phyloP scores from a whole-genome alignment of 495 filamentous ascomycete genomes.

The Penicillium diatomitis region DNA sequence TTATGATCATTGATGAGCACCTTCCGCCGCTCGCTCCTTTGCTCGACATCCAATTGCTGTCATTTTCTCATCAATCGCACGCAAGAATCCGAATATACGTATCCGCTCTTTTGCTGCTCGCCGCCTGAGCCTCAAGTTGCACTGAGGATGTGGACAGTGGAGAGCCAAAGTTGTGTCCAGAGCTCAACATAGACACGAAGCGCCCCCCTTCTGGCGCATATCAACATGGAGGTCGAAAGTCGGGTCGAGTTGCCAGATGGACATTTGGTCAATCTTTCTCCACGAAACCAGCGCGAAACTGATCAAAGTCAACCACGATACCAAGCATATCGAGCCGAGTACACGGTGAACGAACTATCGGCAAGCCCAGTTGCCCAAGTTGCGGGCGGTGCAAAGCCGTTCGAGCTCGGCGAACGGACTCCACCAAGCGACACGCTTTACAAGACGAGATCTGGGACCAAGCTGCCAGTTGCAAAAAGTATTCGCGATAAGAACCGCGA shows the following conservation, averaged over 20 bases:
- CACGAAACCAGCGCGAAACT: conserved; percentile 13
- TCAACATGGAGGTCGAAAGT: conserved; percentile 19
- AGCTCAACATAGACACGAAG: conserved; percentile 4
- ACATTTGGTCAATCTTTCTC: conserved; percentile 28
- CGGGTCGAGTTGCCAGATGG: conserved; percentile 23
- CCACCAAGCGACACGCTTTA: conserved; percentile 7
- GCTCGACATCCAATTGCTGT: neutral
- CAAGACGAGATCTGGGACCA: conserved; percentile 18
- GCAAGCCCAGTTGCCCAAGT: conserved; percentile 3
- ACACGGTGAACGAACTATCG: conserved; percentile 8
- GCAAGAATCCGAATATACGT: too few relatives aligned
- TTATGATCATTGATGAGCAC: too few relatives aligned
- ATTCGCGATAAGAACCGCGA: conserved; percentile 13
- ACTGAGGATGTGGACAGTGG: conserved; percentile 11
- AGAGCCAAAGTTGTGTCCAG: conserved; percentile 10
- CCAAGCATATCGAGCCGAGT: conserved; percentile 17
- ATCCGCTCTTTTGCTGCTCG: too few relatives aligned
- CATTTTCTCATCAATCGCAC: neutral
- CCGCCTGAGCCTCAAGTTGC: too few relatives aligned
- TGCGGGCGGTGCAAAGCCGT: neutral
- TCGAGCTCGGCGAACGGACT: conserved; percentile 3
- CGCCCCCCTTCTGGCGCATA: neutral
- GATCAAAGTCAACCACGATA: conserved; percentile 5
- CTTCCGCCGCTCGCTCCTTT: too few relatives aligned
- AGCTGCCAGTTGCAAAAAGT: conserved; percentile 24